phyloP scores from a whole-genome alignment of 345 rosid species.

The Hypericum perforatum region DNA sequence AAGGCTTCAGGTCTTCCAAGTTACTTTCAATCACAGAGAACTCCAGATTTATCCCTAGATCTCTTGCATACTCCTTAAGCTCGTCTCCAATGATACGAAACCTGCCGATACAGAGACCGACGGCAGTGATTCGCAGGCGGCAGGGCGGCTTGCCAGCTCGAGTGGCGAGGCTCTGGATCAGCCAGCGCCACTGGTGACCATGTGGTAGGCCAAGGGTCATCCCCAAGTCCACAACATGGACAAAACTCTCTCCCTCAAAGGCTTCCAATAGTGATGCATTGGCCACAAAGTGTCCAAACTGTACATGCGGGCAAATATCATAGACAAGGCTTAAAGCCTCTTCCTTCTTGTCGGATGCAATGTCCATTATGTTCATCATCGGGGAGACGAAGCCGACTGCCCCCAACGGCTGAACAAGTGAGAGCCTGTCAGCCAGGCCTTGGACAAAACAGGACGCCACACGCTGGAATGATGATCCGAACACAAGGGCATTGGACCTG shows the following conservation, averaged over 20 bases:
- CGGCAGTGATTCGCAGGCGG: conserved; percentile 40
- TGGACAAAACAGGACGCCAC: conserved; percentile 65
- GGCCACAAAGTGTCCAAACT: conserved; percentile 50
- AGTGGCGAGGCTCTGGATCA: conserved; percentile 44
- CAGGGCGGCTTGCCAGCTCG: conserved; percentile 26
- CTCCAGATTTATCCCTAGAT: conserved; percentile 28
- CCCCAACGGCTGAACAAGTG: conserved; percentile 41
- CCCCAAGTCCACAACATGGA: conserved; percentile 60
- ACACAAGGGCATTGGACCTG: conserved; percentile 35
- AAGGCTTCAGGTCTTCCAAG: conserved; percentile 33
- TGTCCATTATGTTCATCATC: conserved; percentile 28
- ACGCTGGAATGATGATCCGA: conserved; percentile 53
- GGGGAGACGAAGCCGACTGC: conserved; percentile 19
- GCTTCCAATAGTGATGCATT: conserved; percentile 58
- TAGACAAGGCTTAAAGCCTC: conserved; percentile 49
- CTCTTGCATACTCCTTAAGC: conserved; percentile 30
- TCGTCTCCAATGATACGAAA: conserved; percentile 30
- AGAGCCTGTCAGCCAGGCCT: conserved; percentile 43
- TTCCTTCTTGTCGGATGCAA: conserved; percentile 34
- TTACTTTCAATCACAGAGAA: conserved; percentile 39
- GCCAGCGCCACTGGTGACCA: conserved; percentile 49
- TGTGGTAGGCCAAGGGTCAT: conserved; percentile 49
- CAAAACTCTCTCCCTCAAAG: conserved; percentile 67
- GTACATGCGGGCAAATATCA: conserved; percentile 51
- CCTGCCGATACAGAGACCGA: conserved; percentile 29